Evolutionary conservation across 2,329 filamentous ascomycete genomes (phyloP).

Genomic region (Myriosclerotinia curreyana): DNA sequence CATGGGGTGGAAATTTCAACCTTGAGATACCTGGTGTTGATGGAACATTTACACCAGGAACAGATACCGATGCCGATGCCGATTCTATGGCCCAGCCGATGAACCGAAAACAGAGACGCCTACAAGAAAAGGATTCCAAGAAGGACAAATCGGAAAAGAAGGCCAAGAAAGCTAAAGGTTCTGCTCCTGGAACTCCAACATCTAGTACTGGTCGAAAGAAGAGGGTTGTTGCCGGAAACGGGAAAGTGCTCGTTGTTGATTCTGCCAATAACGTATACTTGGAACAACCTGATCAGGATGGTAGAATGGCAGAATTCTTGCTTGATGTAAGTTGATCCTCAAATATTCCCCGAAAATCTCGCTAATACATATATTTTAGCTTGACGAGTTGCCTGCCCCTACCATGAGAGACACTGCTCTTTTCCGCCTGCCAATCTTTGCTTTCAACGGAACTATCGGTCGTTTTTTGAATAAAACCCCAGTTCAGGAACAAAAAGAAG

Average conservation of each 20-base stretch:
- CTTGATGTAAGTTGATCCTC: slow-evolving; percentile 67
- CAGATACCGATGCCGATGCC: slow-evolving; percentile 47
- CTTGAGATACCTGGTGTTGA: slow-evolving; percentile 67
- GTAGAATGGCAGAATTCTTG: slow-evolving; percentile 75
- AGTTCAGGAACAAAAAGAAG: slow-evolving; percentile 41
- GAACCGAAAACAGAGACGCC: slow-evolving; percentile 83
- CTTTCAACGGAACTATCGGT: slow-evolving; percentile 57
- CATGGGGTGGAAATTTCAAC: slow-evolving; percentile 74
- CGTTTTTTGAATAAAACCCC: slow-evolving; percentile 46
- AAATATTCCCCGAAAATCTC: neutral
- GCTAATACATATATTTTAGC: slow-evolving; percentile 47
- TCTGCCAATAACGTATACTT: slow-evolving; percentile 88
- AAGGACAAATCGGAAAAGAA: slow-evolving; percentile 63
- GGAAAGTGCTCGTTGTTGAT: slow-evolving; percentile 91
- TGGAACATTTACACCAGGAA: slow-evolving; percentile 45
- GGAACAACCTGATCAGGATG: slow-evolving; percentile 88
- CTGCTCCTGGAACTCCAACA: slow-evolving; percentile 40
- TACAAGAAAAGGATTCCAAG: slow-evolving; percentile 81
- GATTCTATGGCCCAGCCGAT: slow-evolving; percentile 53
- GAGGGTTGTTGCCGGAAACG: slow-evolving; percentile 88
- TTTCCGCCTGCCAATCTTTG: slow-evolving; percentile 71
- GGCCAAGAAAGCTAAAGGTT: slow-evolving; percentile 49
- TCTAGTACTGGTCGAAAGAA: slow-evolving; percentile 73
- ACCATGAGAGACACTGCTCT: slow-evolving; percentile 80
- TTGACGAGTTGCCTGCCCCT: slow-evolving; percentile 74